Conservation (phyloP, 345 rosid species). For the Sonneratia caseolaris region DNA sequence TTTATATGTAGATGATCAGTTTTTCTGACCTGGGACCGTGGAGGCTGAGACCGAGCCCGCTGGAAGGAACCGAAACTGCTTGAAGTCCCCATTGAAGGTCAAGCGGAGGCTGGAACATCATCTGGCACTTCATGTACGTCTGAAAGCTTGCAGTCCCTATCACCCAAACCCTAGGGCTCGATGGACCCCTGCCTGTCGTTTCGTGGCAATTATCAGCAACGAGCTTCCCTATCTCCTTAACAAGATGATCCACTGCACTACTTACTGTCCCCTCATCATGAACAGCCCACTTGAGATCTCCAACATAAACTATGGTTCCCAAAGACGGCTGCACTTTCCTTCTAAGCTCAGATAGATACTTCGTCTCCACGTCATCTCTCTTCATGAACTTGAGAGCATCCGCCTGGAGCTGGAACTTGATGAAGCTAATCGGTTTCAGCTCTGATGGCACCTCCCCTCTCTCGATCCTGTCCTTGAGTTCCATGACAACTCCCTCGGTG, state of each 20-base stretch:
- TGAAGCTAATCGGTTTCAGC: slow-evolving; percentile 45
- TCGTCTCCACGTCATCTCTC: slow-evolving; percentile 49
- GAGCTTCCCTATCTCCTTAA: slow-evolving; percentile 54
- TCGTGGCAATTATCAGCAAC: slow-evolving; percentile 26
- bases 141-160: slow-evolving; percentile 66
- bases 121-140: slow-evolving; percentile 73
- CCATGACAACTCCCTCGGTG: slow-evolving; percentile 47
- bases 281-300: slow-evolving; percentile 70
- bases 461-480: slow-evolving; percentile 47
- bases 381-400: slow-evolving; percentile 57
- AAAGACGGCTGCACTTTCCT: slow-evolving; percentile 47
- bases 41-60: slow-evolving; percentile 68
- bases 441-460: slow-evolving; percentile 67
- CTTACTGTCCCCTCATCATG: slow-evolving; percentile 13
- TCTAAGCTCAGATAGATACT: slow-evolving; percentile 39
- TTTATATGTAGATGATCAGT: not conserved
- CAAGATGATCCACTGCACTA: slow-evolving; percentile 44
- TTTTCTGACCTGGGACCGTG: slow-evolving; percentile 51
- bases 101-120: slow-evolving; percentile 64
- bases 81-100: slow-evolving; percentile 77
- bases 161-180: slow-evolving; percentile 50
- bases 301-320: slow-evolving; percentile 53
- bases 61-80: slow-evolving; percentile 75
- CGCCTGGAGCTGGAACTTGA: slow-evolving; percentile 61
- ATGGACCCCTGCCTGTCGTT: not conserved